A percentile compares a stretch with the other conserved stretches of the same genome.
Evolutionary conservation across 768 basidiomycete genomes (phyloP).

Genomic region (Neoboletus magnificus): DNA sequence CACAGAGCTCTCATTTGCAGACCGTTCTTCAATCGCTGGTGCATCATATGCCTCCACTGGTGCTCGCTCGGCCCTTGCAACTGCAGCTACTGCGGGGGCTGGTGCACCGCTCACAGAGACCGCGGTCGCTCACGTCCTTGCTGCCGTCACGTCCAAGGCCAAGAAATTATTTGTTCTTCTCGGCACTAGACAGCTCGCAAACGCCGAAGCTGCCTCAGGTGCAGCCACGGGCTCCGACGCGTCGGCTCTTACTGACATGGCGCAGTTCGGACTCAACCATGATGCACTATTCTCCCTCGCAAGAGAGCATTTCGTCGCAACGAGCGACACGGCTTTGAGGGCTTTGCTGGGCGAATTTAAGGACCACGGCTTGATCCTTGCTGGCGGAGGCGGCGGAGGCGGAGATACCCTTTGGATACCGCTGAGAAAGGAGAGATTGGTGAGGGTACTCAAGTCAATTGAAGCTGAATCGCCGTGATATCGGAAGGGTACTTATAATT

Average conservation of each 20-base stretch:
- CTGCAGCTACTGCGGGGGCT: slow-evolving; percentile 30
- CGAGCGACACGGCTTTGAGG: slow-evolving; percentile 80
- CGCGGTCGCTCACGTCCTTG: slow-evolving; percentile 76
- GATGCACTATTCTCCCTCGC: slow-evolving; percentile 71
- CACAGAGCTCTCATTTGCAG: slow-evolving; percentile 65
- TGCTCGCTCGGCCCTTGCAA: slow-evolving; percentile 22
- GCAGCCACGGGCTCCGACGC: slow-evolving; percentile 6
- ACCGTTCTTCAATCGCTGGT: slow-evolving; percentile 60
- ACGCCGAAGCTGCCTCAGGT: slow-evolving; percentile 33
- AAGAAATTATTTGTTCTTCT: slow-evolving; percentile 78
- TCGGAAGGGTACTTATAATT: background rate
- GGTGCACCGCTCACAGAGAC: slow-evolving; percentile 63
- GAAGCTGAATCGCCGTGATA: slow-evolving; percentile 19
- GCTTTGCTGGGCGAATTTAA: slow-evolving; percentile 85
- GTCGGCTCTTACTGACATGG: slow-evolving; percentile 21
- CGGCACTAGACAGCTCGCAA: slow-evolving; percentile 63
- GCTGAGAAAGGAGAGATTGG: slow-evolving; percentile 70
- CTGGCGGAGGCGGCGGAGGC: slow-evolving; percentile 41
- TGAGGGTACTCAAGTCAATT: slow-evolving; percentile 39
- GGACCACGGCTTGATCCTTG: slow-evolving; percentile 84
- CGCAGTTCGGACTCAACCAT: slow-evolving; percentile 57
- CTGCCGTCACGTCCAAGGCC: slow-evolving; percentile 84
- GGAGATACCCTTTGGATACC: slow-evolving; percentile 83
- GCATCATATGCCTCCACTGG: slow-evolving; percentile 37
- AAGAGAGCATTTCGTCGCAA: slow-evolving; percentile 82